A percentile compares a stretch with the other conserved stretches of the same genome.
phyloP scores from a whole-genome alignment of 2,329 filamentous ascomycete species.

The Hypoxylon sp. region DNA sequence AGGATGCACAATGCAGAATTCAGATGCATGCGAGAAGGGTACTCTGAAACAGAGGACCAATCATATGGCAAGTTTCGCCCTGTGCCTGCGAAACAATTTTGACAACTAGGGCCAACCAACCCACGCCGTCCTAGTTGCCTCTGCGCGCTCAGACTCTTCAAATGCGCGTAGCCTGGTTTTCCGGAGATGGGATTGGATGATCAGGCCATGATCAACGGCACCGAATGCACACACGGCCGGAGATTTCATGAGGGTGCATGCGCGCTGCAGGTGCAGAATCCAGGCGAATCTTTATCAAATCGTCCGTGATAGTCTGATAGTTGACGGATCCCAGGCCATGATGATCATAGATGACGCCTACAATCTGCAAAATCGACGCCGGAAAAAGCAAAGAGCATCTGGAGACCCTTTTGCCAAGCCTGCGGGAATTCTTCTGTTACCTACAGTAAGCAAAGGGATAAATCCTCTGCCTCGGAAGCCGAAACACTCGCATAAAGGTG shows the following conservation, averaged over 20 bases:
- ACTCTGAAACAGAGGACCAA: slow-evolving; percentile 31
- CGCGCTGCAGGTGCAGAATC: slow-evolving; percentile 20
- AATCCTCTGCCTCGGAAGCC: slow-evolving; percentile 15
- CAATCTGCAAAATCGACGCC: slow-evolving; percentile 8
- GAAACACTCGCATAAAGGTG: slow-evolving; percentile 24
- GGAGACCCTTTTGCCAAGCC: slow-evolving; percentile 16
- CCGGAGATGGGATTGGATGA: slow-evolving; percentile 22
- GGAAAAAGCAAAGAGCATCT: neutral
- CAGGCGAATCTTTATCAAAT: slow-evolving; percentile 7
- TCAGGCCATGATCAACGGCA: slow-evolving; percentile 41
- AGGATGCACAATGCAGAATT: slow-evolving; percentile 11
- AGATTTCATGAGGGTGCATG: slow-evolving; percentile 34
- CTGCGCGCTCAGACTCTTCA: slow-evolving; percentile 31
- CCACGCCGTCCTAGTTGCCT: slow-evolving; percentile 13
- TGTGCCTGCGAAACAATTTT: slow-evolving; percentile 26
- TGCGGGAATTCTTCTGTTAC: slow-evolving; percentile 16
- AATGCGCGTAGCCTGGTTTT: slow-evolving; percentile 23
- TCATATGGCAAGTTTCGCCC: slow-evolving; percentile 14
- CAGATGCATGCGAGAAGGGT: slow-evolving; percentile 22
- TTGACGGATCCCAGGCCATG: slow-evolving; percentile 10
- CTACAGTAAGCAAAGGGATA: slow-evolving; percentile 23
- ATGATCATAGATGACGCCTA: slow-evolving; percentile 19
- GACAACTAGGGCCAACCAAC: slow-evolving; percentile 26
- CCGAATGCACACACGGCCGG: slow-evolving; percentile 35
- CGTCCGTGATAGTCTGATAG: slow-evolving; percentile 21